Evolutionary conservation across 352 stramenopile species (phyloP).

Genomic region (Globisporangium perplexum): DNA sequence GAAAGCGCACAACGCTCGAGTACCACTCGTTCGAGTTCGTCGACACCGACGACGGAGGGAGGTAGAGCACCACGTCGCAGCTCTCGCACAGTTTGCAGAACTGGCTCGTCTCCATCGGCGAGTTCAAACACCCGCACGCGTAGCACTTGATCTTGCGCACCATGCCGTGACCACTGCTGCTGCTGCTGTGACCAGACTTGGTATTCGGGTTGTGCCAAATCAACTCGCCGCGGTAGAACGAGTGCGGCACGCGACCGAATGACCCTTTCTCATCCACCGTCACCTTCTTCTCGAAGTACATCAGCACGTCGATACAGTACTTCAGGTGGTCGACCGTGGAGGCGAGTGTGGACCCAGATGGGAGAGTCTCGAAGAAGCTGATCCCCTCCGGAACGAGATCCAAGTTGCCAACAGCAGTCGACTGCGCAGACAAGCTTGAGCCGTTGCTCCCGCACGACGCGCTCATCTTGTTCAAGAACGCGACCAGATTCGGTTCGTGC

Average conservation of each 20-base stretch:
- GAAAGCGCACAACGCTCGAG: constrained; percentile 63
- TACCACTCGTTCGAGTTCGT: constrained; percentile 81
- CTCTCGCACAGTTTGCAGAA: constrained; percentile 72
- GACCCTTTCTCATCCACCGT: constrained; percentile 57
- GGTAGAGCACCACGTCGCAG: constrained; percentile 72
- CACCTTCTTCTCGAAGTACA: constrained; percentile 87
- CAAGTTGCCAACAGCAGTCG: constrained; percentile 27
- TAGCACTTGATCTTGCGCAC: constrained; percentile 72
- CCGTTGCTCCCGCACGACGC: constrained; percentile 26
- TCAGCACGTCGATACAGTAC: constrained; percentile 77
- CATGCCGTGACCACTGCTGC: constrained; percentile 23
- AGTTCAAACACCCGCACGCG: constrained; percentile 60
- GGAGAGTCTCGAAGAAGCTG: constrained; percentile 68
- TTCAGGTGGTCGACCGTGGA: constrained; percentile 73
- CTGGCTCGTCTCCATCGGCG: constrained; percentile 56
- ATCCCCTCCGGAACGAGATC: constrained; percentile 50
- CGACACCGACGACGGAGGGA: constrained; percentile 71
- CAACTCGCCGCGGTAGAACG: constrained; percentile 73
- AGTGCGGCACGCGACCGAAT: constrained; percentile 66
- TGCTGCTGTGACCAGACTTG: constrained; percentile 3
- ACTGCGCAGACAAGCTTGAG: constrained; percentile 8
- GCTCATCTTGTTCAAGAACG: constrained; percentile 72
- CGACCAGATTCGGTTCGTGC: constrained; percentile 59
- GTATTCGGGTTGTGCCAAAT: constrained; percentile 43
- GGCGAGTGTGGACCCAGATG: constrained; percentile 37